Evolutionary conservation across 148 eudicot genomes (phyloP), one percentile per base, ranked within the genome.

Genomic region (Diospyros kaki): DNA sequence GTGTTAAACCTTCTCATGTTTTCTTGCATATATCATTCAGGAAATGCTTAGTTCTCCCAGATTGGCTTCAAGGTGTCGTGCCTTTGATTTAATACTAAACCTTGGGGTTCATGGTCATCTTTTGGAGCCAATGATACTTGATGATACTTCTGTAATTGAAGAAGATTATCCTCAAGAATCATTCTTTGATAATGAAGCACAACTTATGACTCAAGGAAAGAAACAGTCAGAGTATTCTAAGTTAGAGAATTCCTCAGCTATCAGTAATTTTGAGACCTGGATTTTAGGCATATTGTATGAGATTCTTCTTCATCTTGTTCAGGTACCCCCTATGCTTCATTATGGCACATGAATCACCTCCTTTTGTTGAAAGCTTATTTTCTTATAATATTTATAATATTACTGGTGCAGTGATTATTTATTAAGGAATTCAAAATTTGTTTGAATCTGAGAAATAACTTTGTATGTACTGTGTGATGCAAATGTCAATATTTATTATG

Each of bases 61-160:
- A 76, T 73, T 89, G 74, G 86, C 88, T 74, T 95, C 97, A 61
- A 88, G 85, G 77, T 79, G 86, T 72, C 93, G 96, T 71, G 93
- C 97, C 45, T 95, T 95, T 87, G 98, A 95, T 88, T 80, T 95
- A 77, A 89, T 95, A 50, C 66, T 95, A 73, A 95, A 95, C 81
- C 98, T 95, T 85, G 97, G 97, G 81, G 97, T 95, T 82, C 98
- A 95, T 78, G 97, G 91, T 74, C 97, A 95, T 79, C 81, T 95
- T 69, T 78, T 95, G 88, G 98, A 95, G 85, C 98, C 98, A 68
- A 84, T 90, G 74, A 80, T 82, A 64, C 76, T 79, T 74, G 96
- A 95, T 83, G 91, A 84, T 74, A 78, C 89, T 82, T 81, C 94
- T 51, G 75, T 89, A 73, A 87, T 88, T 75, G 91, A 92, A 73